Base-by-base conservation (phyloP, 352 stramenopile species). In the Phytopythium oedochilum region DNA sequence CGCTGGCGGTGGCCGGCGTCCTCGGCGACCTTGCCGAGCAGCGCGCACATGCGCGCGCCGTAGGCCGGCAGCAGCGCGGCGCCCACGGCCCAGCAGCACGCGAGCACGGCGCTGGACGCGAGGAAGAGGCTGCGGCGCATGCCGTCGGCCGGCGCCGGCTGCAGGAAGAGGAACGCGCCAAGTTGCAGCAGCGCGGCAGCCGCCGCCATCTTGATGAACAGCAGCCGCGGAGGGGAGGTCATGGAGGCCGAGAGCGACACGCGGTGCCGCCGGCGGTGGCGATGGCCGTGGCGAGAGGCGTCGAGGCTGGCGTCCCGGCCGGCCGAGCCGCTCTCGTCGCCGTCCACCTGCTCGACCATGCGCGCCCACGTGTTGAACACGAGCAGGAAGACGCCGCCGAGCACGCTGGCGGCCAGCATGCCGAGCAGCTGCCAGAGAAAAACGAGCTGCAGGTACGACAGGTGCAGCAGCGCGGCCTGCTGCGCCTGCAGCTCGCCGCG, bases 281-380 rank as follows among this genome's bases (percentile, higher is more conserved):
- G 31, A 3, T 14, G 28, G 28, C 31, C 22, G 47, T 23, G 28
- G 3, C 48, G 48, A 12, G 48, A 55, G 10, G 31, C n/a, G 54
- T 5, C 40, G 6, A 26, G 31, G 20, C 45, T 22, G 35, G 23
- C 36, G 20, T 57, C 55, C 17, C 15, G 10, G 4, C 31, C 50
- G 32, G 32, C 43, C 31, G 54, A 49, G 34, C 25, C 56, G 43
- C 22, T 20, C 0, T 35, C 44, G 9, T 43, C 65, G 17, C 65
- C 66, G 32, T 67, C 61, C 22, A 87, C 76, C 31, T 75, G 69
- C 52, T 84, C 76, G 55, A 87, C 73, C 73, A 87, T 87, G 44
- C 69, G 61, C 3, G 76, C 76, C 73, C 76, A 87, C 36, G 76
- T 87, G 47, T 83, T 84, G 57, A 87, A 83, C 32, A 87, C 66